These are phyloP conservation scores for Globisporangium radiosum DNA, from an alignment of 352 stramenopile species.

Conservation along the genomic window DNA sequence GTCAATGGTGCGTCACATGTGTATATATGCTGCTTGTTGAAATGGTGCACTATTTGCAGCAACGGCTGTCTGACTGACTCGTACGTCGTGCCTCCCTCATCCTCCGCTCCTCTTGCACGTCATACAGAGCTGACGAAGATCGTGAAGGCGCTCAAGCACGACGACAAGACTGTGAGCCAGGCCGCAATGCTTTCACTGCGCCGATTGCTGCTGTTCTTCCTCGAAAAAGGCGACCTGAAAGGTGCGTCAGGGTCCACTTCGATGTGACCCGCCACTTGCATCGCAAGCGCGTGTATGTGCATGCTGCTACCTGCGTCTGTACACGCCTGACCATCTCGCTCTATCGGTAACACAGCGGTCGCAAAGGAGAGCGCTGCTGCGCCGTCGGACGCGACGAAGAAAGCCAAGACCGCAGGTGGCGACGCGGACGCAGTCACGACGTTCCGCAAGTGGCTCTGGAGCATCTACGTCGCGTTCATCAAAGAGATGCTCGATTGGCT, in stretches of 20 bases:
- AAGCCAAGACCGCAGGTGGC: slow-evolving; percentile 21
- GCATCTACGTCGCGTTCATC: slow-evolving; percentile 72
- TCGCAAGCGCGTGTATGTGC: background rate
- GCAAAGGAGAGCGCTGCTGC: slow-evolving; percentile 6
- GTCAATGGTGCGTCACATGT: slow-evolving; percentile 46
- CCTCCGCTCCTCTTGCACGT: background rate
- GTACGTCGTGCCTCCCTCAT: background rate
- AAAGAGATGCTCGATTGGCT: slow-evolving; percentile 82
- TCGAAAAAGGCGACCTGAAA: slow-evolving; percentile 76
- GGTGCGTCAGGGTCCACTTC: background rate
- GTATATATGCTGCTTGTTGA: too few relatives aligned
- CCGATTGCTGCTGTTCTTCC: slow-evolving; percentile 73
- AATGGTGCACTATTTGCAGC: too few relatives aligned
- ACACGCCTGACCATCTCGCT: background rate
- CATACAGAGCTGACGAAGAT: slow-evolving; percentile 62
- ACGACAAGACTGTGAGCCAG: slow-evolving; percentile 66
- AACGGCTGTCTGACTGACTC: too few relatives aligned
- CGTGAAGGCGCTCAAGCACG: slow-evolving; percentile 59
- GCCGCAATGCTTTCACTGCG: slow-evolving; percentile 78
- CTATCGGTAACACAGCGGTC: slow-evolving; percentile 1
- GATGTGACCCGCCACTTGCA: background rate
- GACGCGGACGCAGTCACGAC: slow-evolving; percentile 51
- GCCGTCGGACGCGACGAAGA: slow-evolving; percentile 21
- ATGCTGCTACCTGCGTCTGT: background rate
- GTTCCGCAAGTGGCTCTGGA: slow-evolving; percentile 82